Base-by-base conservation (phyloP, 352 stramenopile species). In the Globisporangium lucens region DNA sequence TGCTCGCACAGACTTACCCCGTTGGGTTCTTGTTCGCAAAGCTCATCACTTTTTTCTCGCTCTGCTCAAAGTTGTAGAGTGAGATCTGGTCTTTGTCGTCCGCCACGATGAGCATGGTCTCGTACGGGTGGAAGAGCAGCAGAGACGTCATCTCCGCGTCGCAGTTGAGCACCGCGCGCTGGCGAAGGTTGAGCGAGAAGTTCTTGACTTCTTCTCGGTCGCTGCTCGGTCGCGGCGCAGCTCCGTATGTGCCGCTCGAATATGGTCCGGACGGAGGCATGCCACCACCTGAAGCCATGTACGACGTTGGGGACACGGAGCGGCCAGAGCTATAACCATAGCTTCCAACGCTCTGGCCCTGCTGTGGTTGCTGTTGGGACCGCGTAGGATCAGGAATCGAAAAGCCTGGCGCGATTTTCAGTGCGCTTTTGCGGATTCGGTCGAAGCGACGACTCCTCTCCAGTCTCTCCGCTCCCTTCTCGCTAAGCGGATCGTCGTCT, bases 101-200 rank as follows among this genome's bases (percentile, higher is more conserved):
- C 15, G 95, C 97, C n/a, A 98, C 91, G 49, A 99, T 83, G 20
- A 99, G 82, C 66, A 95, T 90, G 61, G 85, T 92, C 61, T 94
- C 88, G 71, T 97, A 99, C 29, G 97, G 92, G 73, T 99, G 97
- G 71, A 99, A 99, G 8, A 97, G 80, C 56, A 99, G 75, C 59
- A 98, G 80, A 33, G 92, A 98, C 24, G 97, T 99, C 82, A 97
- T 98, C 53, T 98, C 93, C 6, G 87, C 83, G 51, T 96, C 91
- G 61, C 89, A 93, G 74, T 98, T 98, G 64, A 97, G 80, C 41
- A 99, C 87, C 2, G 85, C 87, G 15, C 85, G 80, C 70, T 99
- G 94, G 20, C 90, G 83, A 36, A 99, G 75, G 41, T 95, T 95
- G 52, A 98, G 78, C 24, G 80, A 82, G 61, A 94, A 96, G 10